Conservation (phyloP, 495 filamentous ascomycete species). For the Filosporella fistucella region DNA sequence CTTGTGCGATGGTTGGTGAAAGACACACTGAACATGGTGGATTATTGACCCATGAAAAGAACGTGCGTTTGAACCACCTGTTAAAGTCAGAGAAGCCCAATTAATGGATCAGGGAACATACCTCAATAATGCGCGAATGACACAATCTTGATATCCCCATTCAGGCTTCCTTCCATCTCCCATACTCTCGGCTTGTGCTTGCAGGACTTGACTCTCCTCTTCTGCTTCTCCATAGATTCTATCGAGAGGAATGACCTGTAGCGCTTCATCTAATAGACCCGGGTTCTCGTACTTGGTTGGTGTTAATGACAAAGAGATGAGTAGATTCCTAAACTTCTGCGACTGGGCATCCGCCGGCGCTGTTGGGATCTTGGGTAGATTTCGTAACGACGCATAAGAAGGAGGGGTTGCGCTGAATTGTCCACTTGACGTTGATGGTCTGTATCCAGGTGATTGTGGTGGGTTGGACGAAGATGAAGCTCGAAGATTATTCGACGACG, state of each 20-base stretch:
- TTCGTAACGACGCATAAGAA: slow-evolving; percentile 62
- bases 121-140: slow-evolving; percentile 85
- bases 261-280: slow-evolving; percentile 87
- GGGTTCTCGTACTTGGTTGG: slow-evolving; percentile 96
- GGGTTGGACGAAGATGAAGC: slow-evolving; percentile 24
- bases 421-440: slow-evolving; percentile 37
- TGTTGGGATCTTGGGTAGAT: slow-evolving; percentile 76
- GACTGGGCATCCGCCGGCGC: slow-evolving; percentile 68
- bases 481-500: slow-evolving; percentile 37
- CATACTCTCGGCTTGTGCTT: slow-evolving; percentile 81
- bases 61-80: slow-evolving; percentile 93
- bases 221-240: slow-evolving; percentile 91
- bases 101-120: slow-evolving; percentile 27
- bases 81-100: slow-evolving; percentile 16
- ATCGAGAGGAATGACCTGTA: slow-evolving; percentile 82
- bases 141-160: slow-evolving; percentile 99
- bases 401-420: slow-evolving; percentile 39
- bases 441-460: slow-evolving; percentile 25
- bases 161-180: slow-evolving; percentile 71
- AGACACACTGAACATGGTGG: slow-evolving; percentile 76
- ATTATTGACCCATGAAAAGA: slow-evolving; percentile 97
- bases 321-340: slow-evolving; percentile 77
- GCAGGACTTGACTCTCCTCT: slow-evolving; percentile 81
- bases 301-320: slow-evolving; percentile 75
- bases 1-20: slow-evolving; percentile 76